Percentiles rank a stretch among this genome's conserved stretches.
These are phyloP conservation scores for Euphorbia celastroides DNA, from an alignment of 441 rosid genomes.

Conservation along the genomic window DNA sequence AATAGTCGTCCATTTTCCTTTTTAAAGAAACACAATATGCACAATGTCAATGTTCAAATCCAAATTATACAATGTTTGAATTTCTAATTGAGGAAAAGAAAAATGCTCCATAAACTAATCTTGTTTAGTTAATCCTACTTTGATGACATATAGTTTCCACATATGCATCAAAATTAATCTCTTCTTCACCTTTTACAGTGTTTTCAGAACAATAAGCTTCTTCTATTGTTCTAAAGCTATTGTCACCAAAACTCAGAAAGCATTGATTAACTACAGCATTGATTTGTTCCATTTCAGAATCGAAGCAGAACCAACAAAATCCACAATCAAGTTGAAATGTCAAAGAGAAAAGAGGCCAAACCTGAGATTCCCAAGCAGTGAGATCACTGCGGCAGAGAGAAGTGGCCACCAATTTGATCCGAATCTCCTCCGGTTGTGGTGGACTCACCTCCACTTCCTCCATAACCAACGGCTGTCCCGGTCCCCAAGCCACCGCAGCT, in stretches of 20 bases:
- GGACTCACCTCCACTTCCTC: slow-evolving; percentile 84
- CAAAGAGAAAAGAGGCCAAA: slow-evolving; percentile 9
- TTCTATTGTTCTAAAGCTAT: neutral
- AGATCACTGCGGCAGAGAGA: slow-evolving; percentile 89
- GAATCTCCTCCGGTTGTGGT: slow-evolving; percentile 70
- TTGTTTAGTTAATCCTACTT: neutral
- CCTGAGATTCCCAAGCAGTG: slow-evolving; percentile 83
- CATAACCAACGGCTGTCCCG: slow-evolving; percentile 69
- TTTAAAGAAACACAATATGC: no score
- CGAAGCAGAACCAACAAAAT: neutral
- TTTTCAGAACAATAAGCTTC: neutral
- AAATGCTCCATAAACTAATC: no score
- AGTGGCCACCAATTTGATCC: slow-evolving; percentile 73
- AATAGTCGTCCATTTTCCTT: neutral
- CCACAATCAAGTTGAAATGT: neutral
- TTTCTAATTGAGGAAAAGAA: neutral
- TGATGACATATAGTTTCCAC: neutral
- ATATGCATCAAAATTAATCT: neutral
- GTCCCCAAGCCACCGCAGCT: slow-evolving; percentile 97
- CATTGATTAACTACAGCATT: neutral
- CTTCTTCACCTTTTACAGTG: neutral
- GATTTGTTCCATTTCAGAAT: no score
- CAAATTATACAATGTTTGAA: neutral
- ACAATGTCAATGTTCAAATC: no score
- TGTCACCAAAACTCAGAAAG: neutral